Percentiles rank a stretch among this genome's conserved stretches.
These are phyloP conservation scores for Cyberlindnera nakhonratchasimensis DNA, from an alignment of 805 yeast genomes.

Conservation along the genomic window DNA sequence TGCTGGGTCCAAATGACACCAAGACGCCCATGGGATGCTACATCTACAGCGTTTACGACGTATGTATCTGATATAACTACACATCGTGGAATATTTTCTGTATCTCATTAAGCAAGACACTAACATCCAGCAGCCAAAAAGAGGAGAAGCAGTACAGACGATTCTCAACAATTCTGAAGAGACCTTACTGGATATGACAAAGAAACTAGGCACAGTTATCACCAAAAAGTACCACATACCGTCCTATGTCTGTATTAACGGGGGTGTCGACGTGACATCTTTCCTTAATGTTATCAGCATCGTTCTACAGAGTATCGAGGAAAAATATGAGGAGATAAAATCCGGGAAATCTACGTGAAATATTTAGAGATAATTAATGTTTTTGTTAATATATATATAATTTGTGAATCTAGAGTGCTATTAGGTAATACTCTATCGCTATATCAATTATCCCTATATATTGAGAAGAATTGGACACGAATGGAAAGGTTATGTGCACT, in stretches of 20 bases:
- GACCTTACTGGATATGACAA: conserved; percentile 39
- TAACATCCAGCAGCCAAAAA: conserved; percentile 5
- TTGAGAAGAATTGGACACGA: too few species aligned
- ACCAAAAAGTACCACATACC: conserved; percentile 40
- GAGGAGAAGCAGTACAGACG: conserved; percentile 37
- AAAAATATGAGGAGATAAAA: conserved; percentile 3
- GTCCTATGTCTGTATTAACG: conserved; percentile 44
- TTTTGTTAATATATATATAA: too few species aligned
- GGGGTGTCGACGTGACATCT: conserved; percentile 35
- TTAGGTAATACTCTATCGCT: too few species aligned
- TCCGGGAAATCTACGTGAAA: not conserved
- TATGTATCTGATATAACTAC: conserved; percentile 1
- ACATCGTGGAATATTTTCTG: not conserved
- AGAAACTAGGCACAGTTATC: conserved; percentile 39
- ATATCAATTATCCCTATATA: too few species aligned
- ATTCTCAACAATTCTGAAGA: conserved; percentile 42
- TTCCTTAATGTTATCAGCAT: conserved; percentile 29
- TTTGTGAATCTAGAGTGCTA: too few species aligned
- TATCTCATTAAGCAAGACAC: not conserved
- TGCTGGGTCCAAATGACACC: conserved; percentile 7
- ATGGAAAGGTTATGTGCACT: too few species aligned
- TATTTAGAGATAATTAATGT: too few species aligned
- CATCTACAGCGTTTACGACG: conserved; percentile 14
- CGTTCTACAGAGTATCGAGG: conserved; percentile 31
- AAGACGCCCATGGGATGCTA: conserved; percentile 13